Percentiles rank a stretch among this genome's conserved stretches.
Evolutionary conservation across 371 early-diverging fungal species (phyloP).

Genomic region (Batrachochytrium dendrobatidis): DNA sequence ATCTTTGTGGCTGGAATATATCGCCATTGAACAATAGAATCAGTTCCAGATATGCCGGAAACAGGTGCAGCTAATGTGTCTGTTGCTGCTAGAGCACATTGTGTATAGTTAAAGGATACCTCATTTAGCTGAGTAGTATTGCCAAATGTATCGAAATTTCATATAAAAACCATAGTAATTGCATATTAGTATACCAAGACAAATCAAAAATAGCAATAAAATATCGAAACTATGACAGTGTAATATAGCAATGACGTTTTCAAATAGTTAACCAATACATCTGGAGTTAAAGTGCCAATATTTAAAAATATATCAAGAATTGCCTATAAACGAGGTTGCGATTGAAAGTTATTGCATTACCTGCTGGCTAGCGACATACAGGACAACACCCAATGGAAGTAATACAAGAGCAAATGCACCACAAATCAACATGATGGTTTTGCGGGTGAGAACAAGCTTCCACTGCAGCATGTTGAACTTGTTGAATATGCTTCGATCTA

Average conservation of each 20-base stretch:
- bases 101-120: slow-evolving; percentile 83
- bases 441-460: slow-evolving; percentile 1
- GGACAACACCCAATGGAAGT: not conserved
- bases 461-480: not conserved
- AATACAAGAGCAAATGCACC: not conserved
- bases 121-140: slow-evolving; percentile 41
- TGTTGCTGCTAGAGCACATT: slow-evolving; percentile 44
- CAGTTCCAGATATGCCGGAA: not conserved
- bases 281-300: too few species aligned
- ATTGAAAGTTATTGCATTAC: too few species aligned
- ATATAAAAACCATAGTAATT: too few species aligned
- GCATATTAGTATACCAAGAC: too few species aligned
- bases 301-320: too few species aligned
- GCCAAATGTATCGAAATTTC: too few species aligned
- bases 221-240: too few species aligned
- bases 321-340: too few species aligned
- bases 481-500: too few species aligned
- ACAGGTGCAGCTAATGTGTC: slow-evolving; percentile 10
- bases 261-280: too few species aligned
- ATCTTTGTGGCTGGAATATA: slow-evolving; percentile 29
- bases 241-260: too few species aligned
- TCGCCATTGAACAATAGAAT: slow-evolving; percentile 24
- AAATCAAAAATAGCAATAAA: too few species aligned
- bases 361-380: not conserved
- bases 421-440: not conserved